A percentile compares a stretch with the other conserved stretches of the same genome.
These are phyloP conservation scores for Lithocarpus polystachyus DNA, from an alignment of 306 rosid species.

Conservation along the genomic window DNA sequence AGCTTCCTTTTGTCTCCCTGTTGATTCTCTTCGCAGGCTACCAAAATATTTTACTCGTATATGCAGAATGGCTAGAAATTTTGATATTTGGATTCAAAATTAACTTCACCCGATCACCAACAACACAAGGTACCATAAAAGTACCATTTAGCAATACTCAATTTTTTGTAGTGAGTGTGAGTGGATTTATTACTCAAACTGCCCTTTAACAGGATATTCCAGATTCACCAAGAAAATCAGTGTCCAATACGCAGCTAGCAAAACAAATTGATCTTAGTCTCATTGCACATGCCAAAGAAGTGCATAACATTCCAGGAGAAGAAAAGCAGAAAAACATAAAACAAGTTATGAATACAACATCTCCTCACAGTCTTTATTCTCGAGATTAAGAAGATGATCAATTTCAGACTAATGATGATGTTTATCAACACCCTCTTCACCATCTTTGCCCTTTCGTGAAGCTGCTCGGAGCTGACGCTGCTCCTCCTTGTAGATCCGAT, in stretches of 20 bases:
- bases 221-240: conserved; percentile 9
- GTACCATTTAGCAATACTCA: neutral
- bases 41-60: too few relatives aligned
- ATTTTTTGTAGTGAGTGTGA: neutral
- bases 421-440: conserved; percentile 32
- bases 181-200: neutral
- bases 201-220: neutral
- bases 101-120: neutral
- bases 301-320: conserved; percentile 26
- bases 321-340: conserved; percentile 34
- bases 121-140: neutral
- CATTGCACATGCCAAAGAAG: conserved; percentile 47
- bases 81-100: neutral
- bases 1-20: too few relatives aligned
- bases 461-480: conserved; percentile 90
- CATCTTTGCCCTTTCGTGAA: conserved; percentile 58
- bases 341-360: conserved; percentile 36
- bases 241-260: neutral
- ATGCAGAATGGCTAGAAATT: too few relatives aligned
- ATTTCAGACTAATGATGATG: conserved; percentile 48
- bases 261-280: conserved; percentile 24
- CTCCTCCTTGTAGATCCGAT: conserved; percentile 94
- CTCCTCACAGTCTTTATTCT: conserved; percentile 38
- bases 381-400: conserved; percentile 27
- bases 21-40: too few relatives aligned